Conservation (phyloP, 2,329 filamentous ascomycete genomes). For the Penicillium sp. region DNA sequence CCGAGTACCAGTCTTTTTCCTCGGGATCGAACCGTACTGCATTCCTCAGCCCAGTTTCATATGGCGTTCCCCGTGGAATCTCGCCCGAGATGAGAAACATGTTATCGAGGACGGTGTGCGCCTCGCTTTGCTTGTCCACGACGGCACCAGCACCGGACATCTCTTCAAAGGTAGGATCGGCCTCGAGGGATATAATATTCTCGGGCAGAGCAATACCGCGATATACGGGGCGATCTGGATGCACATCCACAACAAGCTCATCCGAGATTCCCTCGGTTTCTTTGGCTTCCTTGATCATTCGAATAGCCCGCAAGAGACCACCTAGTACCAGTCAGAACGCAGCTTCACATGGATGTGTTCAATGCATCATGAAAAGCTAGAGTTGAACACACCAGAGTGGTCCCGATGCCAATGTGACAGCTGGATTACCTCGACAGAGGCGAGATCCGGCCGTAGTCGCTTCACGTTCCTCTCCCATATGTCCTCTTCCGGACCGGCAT, state of each 20-base stretch:
- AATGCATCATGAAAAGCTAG: background rate
- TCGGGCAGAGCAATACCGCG: conserved; percentile 45
- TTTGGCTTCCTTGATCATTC: conserved; percentile 46
- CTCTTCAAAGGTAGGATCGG: conserved; percentile 51
- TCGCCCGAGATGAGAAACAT: conserved; percentile 53
- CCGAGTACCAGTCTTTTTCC: conserved; percentile 44
- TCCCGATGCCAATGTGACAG: conserved; percentile 55
- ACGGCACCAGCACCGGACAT: conserved; percentile 42
- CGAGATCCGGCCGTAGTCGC: conserved; percentile 43
- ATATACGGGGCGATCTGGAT: conserved; percentile 50
- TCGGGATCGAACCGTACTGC: conserved; percentile 44
- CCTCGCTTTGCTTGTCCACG: conserved; percentile 37
- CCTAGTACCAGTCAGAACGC: conserved; percentile 24
- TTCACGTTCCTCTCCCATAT: conserved; percentile 50
- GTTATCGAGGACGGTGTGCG: conserved; percentile 47
- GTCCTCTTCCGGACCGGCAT: conserved; percentile 51
- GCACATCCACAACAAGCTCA: conserved; percentile 47
- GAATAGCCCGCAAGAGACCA: conserved; percentile 50
- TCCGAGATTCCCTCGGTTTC: conserved; percentile 16
- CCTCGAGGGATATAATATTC: conserved; percentile 48
- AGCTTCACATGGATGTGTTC: background rate
- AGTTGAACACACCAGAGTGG: conserved; percentile 45
- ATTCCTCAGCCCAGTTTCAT: conserved; percentile 47
- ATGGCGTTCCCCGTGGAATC: conserved; percentile 49
- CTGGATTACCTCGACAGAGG: conserved; percentile 46